These are phyloP conservation scores for Erythrobasidium hasegawianum DNA, from an alignment of 1,284 basidiomycete genomes.

Conservation along the genomic window DNA sequence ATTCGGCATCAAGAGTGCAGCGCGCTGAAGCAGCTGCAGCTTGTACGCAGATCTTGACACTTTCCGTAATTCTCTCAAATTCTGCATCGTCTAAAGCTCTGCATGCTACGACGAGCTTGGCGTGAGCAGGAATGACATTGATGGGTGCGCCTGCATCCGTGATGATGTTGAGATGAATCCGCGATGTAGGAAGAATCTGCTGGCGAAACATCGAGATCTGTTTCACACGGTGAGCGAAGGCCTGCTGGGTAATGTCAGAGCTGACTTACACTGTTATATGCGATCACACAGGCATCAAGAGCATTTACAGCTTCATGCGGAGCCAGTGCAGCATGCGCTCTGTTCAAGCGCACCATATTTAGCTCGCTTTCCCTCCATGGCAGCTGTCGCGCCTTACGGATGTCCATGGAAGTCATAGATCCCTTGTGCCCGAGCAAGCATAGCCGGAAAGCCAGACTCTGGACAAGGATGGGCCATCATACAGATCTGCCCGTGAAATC, in stretches of 20 bases:
- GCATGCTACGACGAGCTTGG: constrained; percentile 31
- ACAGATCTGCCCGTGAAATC: constrained; percentile 63
- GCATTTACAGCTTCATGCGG: constrained; percentile 84
- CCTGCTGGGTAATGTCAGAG: neutral
- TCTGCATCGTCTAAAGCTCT: constrained; percentile 39
- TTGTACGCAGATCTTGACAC: constrained; percentile 47
- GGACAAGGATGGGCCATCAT: constrained; percentile 57
- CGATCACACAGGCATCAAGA: constrained; percentile 73
- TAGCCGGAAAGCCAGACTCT: neutral
- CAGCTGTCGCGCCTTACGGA: too few species aligned
- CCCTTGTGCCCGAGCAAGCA: neutral
- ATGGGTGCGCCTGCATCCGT: constrained; percentile 46
- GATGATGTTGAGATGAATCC: constrained; percentile 60
- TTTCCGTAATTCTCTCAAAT: constrained; percentile 40
- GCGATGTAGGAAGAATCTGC: constrained; percentile 62
- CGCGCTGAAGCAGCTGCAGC: constrained; percentile 67
- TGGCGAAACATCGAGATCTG: constrained; percentile 69
- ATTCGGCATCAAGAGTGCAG: constrained; percentile 58
- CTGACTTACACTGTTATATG: constrained; percentile 57
- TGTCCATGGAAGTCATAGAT: neutral
- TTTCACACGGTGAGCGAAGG: neutral
- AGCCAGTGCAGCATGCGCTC: constrained; percentile 46
- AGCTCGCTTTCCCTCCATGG: too few species aligned
- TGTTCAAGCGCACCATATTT: too few species aligned
- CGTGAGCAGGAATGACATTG: constrained; percentile 47